Conservation (phyloP, 106 monocot species). For the Allium cepa region DNA sequence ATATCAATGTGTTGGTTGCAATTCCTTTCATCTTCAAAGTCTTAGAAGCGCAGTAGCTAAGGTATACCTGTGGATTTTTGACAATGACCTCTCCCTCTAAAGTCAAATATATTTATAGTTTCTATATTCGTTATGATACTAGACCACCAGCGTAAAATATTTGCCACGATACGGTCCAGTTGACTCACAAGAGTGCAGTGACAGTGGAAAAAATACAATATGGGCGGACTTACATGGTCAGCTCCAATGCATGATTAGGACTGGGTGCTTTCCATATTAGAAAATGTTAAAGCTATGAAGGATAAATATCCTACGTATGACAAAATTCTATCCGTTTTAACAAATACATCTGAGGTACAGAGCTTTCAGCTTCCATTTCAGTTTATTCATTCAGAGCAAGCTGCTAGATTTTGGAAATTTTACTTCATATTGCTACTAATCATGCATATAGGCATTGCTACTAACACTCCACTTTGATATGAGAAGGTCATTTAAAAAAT, state of each 20-base stretch:
- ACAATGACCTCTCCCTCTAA: constrained; percentile 73
- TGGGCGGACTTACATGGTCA: constrained; percentile 97
- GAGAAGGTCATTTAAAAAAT: too few relatives aligned
- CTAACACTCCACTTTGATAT: too few relatives aligned
- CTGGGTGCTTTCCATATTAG: constrained; percentile 59
- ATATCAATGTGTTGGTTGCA: constrained; percentile 90
- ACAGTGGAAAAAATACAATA: constrained; percentile 84
- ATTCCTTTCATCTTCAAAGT: constrained; percentile 90
- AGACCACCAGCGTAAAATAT: constrained; percentile 70
- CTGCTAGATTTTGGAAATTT: neutral
- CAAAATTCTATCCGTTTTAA: constrained; percentile 71
- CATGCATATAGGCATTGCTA: too few relatives aligned
- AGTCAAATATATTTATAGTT: constrained; percentile 28
- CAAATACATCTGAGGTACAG: constrained; percentile 81
- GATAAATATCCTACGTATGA: constrained; percentile 86
- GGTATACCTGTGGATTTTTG: constrained; percentile 27
- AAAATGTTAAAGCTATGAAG: constrained; percentile 47
- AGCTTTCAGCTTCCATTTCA: neutral
- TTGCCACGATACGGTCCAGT: constrained; percentile 74
- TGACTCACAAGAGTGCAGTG: constrained; percentile 71
- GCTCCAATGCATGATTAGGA: constrained; percentile 92
- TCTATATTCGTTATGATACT: neutral
- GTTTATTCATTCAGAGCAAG: neutral
- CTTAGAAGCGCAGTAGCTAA: constrained; percentile 72
- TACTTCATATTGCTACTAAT: neutral